Percentiles rank a stretch among this genome's conserved stretches.
Evolutionary conservation across 768 basidiomycete genomes (phyloP).

Genomic region (Naganishia randhawae): DNA sequence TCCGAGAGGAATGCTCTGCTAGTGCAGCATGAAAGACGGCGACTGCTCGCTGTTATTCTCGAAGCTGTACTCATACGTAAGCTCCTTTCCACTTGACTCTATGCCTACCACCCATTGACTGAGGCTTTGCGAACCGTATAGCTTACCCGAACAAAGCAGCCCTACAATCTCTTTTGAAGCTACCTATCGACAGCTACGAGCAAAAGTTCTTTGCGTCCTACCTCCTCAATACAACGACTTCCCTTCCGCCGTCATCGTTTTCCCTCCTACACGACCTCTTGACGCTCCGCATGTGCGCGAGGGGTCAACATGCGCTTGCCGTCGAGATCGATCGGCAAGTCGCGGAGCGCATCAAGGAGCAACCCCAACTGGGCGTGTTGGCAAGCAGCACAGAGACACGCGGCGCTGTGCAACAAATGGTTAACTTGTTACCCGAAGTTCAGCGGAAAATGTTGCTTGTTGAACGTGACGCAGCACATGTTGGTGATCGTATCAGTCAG

Average conservation of each 20-base stretch:
- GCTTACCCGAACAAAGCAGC: slow-evolving; percentile 13
- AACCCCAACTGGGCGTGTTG: neutral
- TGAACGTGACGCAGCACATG: slow-evolving; percentile 17
- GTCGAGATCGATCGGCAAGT: slow-evolving; percentile 28
- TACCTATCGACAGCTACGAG: slow-evolving; percentile 27
- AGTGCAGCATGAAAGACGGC: slow-evolving; percentile 13
- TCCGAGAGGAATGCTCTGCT: neutral
- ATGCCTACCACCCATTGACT: neutral
- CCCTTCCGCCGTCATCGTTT: slow-evolving; percentile 20
- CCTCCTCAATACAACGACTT: slow-evolving; percentile 22
- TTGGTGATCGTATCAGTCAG: neutral
- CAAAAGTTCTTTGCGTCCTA: slow-evolving; percentile 11
- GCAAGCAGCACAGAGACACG: neutral
- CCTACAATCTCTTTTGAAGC: slow-evolving; percentile 11
- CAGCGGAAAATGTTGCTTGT: slow-evolving; percentile 26
- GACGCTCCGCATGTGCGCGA: slow-evolving; percentile 23
- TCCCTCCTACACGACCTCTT: slow-evolving; percentile 29
- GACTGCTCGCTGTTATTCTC: slow-evolving; percentile 14
- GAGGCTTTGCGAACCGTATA: neutral
- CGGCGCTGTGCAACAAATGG: slow-evolving; percentile 25
- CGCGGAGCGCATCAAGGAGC: slow-evolving; percentile 2
- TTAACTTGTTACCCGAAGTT: slow-evolving; percentile 26
- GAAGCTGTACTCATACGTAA: slow-evolving; percentile 24
- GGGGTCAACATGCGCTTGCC: slow-evolving; percentile 24
- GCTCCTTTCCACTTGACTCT: neutral